Base-by-base conservation (phyloP, 345 rosid species). In the Acer saccharum region DNA sequence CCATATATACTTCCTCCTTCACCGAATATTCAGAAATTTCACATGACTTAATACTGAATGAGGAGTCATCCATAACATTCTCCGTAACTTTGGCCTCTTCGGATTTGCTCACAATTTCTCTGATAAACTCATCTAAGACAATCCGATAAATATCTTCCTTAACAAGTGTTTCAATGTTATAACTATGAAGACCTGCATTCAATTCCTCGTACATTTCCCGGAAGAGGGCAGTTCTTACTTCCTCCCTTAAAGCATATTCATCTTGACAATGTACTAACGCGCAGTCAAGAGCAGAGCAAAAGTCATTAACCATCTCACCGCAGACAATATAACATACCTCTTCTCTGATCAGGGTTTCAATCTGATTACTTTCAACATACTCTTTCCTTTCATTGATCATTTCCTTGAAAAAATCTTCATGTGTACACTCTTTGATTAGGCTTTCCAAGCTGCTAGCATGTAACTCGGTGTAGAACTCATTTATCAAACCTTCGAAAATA, bases 111-210 rank as follows among this genome's bases (percentile, higher is more conserved):
- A 70, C 57, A 72, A 50, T 5, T 52, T 70, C 82, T 46, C 71
- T 86, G 18, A 84, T 10, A 41, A 69, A 77, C 79, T 87, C 92
- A 72, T 68, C 71, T 23, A 66, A 79, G 62, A 86, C 78, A 54
- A 83, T 52, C 71, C 54, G 73, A 65, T 74, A 78, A 2, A 89
- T 64, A 66, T 90, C 86, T 74, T 88, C 88, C 35, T 58, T 64
- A 17, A 85, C 17, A 58, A 46, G 71, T 35, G 43, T 68, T 68
- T 72, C 79, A 32, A 41, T 29, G 16, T 61, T 76, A 25, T 27
- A 70, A 23, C 10, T 76, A 79, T 81, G 81, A 14, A 79, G 10
- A 21, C 72, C 62, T 16, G 74, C 80, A 54, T 62, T 71, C 87
- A 84, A 79, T 18, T 86, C 83, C 74, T 76, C 21, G 3, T 9